A percentile compares a stretch with the other conserved stretches of the same genome.
Evolutionary conservation across 176 grass and related monocot genomes (phyloP).

Genomic region (Cocos nucifera): DNA sequence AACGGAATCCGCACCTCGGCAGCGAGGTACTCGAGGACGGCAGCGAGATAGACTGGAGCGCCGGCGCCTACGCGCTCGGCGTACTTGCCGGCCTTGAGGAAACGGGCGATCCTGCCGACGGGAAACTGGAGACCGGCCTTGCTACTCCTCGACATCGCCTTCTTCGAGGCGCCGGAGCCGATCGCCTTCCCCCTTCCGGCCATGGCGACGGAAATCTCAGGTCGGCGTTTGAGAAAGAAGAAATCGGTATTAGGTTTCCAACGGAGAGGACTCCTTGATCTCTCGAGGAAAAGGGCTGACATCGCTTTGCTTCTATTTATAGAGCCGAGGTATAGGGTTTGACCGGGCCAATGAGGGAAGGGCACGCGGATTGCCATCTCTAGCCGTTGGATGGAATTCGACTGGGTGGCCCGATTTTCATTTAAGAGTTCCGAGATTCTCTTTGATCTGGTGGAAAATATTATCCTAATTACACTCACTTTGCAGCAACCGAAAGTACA

Average conservation of each 20-base stretch:
- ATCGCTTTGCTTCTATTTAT: too few relatives aligned
- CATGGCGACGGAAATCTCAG: slow-evolving; percentile 26
- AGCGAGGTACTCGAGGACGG: slow-evolving; percentile 23
- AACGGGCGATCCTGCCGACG: slow-evolving; percentile 20
- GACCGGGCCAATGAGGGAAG: background rate
- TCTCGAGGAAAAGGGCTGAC: too few relatives aligned
- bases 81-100: slow-evolving; percentile 28
- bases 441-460: too few relatives aligned
- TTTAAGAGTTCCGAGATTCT: too few relatives aligned
- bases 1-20: slow-evolving; percentile 5
- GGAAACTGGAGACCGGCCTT: slow-evolving; percentile 26
- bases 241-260: too few relatives aligned
- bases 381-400: background rate
- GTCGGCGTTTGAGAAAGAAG: background rate
- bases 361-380: background rate
- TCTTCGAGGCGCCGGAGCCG: slow-evolving; percentile 15
- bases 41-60: slow-evolving; percentile 21
- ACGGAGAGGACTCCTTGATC: too few relatives aligned
- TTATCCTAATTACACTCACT: too few relatives aligned
- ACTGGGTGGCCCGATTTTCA: background rate
- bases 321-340: background rate
- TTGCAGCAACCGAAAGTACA: too few relatives aligned
- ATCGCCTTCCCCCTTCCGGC: slow-evolving; percentile 37
- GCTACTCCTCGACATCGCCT: slow-evolving; percentile 23
- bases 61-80: slow-evolving; percentile 25